A percentile compares a stretch with the other conserved stretches of the same genome.
These are phyloP conservation scores for Polytrichum formosum DNA, from an alignment of 225 moss, liverwort and hornwort species.

Conservation along the genomic window DNA sequence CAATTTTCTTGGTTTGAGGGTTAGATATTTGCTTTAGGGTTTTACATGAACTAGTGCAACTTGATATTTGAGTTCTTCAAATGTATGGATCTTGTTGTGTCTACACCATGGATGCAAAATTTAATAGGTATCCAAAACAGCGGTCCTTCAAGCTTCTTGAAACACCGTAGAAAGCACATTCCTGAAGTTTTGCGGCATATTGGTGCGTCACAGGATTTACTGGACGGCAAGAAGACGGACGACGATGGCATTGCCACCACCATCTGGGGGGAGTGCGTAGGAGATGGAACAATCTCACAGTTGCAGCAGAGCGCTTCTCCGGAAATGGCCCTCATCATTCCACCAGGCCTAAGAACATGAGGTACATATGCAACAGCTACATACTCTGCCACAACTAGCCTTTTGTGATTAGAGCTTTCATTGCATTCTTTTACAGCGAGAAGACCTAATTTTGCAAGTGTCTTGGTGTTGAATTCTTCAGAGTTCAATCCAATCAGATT, in stretches of 20 bases:
- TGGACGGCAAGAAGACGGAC: slow-evolving; percentile 16
- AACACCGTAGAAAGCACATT: no score
- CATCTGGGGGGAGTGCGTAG: slow-evolving; percentile 13
- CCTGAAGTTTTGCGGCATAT: no score
- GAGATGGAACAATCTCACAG: slow-evolving; percentile 37
- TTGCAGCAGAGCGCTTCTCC: slow-evolving; percentile 44
- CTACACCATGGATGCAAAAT: no score
- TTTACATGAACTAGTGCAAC: no score
- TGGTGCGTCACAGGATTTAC: slow-evolving; percentile 24
- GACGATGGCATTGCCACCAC: slow-evolving; percentile 18
- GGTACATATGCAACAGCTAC: slow-evolving; percentile 15
- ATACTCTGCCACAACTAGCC: slow-evolving; percentile 30
- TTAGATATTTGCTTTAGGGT: no score
- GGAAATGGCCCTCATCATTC: slow-evolving; percentile 42
- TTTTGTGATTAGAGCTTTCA: slow-evolving; percentile 5
- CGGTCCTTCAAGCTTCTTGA: no score
- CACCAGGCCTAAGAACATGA: slow-evolving; percentile 44
- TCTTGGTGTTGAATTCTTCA: background rate
- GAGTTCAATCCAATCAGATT: background rate
- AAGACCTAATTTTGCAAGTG: no score
- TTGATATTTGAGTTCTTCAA: no score
- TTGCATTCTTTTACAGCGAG: background rate
- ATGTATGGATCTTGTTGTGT: no score
- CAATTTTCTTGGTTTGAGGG: no score
- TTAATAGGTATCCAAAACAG: no score